These are phyloP conservation scores for Venturia oleaginea DNA, from an alignment of 2,329 filamentous ascomycete species.

Conservation along the genomic window DNA sequence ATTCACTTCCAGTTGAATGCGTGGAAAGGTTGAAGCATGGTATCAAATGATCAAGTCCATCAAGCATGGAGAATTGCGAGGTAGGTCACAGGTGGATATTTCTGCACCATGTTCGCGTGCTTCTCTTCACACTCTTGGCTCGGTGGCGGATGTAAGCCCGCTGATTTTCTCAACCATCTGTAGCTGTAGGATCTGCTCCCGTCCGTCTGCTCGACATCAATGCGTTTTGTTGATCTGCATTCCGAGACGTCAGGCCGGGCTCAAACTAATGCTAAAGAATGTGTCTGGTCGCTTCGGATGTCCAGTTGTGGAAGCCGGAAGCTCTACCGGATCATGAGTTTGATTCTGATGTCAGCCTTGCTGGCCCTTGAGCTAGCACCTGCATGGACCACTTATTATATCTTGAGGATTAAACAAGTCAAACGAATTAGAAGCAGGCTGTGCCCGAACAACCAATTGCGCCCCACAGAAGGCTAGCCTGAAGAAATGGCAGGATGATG, in stretches of 20 bases:
- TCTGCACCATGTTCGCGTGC: conserved; percentile 1
- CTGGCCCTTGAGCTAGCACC: not conserved
- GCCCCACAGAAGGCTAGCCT: not conserved
- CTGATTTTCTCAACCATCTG: not conserved
- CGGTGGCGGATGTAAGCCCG: not conserved
- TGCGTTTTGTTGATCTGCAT: not conserved
- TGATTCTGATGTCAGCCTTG: conserved; percentile 3
- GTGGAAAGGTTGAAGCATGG: not conserved
- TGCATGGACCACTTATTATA: not conserved
- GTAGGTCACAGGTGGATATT: not conserved
- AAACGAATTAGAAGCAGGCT: not conserved
- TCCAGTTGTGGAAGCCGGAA: not conserved
- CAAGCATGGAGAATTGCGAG: not conserved
- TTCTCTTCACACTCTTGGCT: not conserved
- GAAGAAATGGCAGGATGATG: not conserved
- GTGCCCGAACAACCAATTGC: not conserved
- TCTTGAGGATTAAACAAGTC: not conserved
- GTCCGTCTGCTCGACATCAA: not conserved
- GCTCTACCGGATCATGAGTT: not conserved
- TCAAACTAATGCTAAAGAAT: not conserved
- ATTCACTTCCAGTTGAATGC: not conserved
- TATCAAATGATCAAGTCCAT: not conserved
- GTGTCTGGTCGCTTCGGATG: not conserved
- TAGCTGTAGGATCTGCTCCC: conserved; percentile 2
- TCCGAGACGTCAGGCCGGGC: not conserved